Percentiles rank a stretch among this genome's conserved stretches.
These are phyloP conservation scores for Penicillium parvum DNA, from an alignment of 495 filamentous ascomycete species.

Conservation along the genomic window DNA sequence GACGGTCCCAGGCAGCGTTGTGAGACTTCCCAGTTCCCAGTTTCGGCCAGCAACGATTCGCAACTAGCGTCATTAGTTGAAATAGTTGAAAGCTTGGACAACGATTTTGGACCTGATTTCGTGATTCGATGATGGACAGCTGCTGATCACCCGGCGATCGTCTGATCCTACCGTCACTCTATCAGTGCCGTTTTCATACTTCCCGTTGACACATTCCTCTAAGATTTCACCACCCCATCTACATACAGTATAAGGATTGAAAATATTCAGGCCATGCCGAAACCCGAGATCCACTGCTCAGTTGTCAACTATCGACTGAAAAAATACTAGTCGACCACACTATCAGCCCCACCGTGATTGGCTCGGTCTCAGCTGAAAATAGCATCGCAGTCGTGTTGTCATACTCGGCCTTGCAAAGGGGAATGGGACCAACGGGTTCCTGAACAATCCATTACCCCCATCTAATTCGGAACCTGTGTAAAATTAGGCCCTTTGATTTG, in stretches of 20 bases:
- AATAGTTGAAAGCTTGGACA: neutral
- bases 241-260: neutral
- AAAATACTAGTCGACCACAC: neutral
- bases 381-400: constrained; percentile 17
- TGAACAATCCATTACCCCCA: no score
- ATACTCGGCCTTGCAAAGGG: constrained; percentile 1
- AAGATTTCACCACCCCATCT: neutral
- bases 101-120: no score
- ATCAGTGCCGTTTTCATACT: no score
- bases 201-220: constrained; percentile 3
- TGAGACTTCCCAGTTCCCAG: neutral
- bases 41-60: neutral
- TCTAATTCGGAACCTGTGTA: no score
- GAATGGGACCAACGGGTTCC: neutral
- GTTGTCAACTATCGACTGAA: no score
- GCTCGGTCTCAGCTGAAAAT: constrained; percentile 21
- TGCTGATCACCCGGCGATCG: constrained; percentile 1
- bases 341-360: constrained; percentile 7
- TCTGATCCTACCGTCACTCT: no score
- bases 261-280: neutral
- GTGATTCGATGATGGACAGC: no score
- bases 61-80: no score
- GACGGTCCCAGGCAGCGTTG: no score
- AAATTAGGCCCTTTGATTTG: no score
- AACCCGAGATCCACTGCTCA: no score